Base-by-base conservation (phyloP, 495 filamentous ascomycete species). In the Astrothelium subdiscretum region DNA sequence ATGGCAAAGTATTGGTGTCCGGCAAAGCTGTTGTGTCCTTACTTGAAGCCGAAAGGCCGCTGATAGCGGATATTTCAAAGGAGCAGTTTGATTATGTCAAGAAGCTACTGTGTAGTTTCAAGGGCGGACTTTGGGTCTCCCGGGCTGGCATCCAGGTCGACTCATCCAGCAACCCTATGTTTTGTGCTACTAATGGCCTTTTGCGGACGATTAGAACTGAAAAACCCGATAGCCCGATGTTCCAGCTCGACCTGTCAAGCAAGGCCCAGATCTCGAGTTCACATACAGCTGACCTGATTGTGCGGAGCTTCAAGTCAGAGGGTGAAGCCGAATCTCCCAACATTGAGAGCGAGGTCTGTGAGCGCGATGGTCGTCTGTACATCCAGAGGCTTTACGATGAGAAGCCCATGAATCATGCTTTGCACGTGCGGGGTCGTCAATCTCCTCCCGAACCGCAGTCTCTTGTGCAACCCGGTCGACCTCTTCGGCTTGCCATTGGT, bases 61-160 rank as follows among this genome's bases (percentile, higher is more conserved):
- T 62, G 38, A 42, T 62, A 31, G 38, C 58, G 12, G 58, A 60
- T 3, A 43, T 60, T 44, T 42, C 58, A 42, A 31, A 60, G 32
- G 32, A 29, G 20, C 32, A 60, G 13, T 60, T 43, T 15, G 58
- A 29, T 13, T 22, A 44, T 31, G 24, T 60, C 15, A 35, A 44
- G 58, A 60, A 60, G 32, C 26, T 60, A 31, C 58, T 60, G 15
- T 22, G 11, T 13, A 40, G 24, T 44, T 43, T 31, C 58, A 62
- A 57, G 48, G 43, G 60, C 24, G 24, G 40, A 31, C 40, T 62
- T 44, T 62, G 60, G 60, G 48, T 62, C 22, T 54, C 48, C 48
- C 48, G 24, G 6, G 48, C 48, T 54, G 48, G 48, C 24, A 29
- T 54, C 48, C 48, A 54, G 29, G 24, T 54, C 22, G 48, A 54